These are phyloP conservation scores for Myxozyma neotropica DNA, from an alignment of 805 yeast genomes.

Conservation along the genomic window DNA sequence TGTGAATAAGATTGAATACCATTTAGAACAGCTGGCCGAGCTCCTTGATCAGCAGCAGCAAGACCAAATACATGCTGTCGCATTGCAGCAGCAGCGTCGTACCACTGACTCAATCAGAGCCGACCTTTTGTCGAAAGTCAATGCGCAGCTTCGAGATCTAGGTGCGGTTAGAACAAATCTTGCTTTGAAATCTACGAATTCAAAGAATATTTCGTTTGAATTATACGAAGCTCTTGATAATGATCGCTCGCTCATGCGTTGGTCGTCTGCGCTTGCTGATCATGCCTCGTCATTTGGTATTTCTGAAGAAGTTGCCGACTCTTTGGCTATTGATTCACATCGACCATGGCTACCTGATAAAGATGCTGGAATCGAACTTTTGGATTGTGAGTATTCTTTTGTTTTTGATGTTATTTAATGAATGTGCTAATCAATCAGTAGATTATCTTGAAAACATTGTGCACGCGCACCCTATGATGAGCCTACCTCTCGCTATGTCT, in stretches of 20 bases:
- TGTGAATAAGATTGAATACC: conserved; percentile 20
- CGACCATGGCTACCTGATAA: conserved; percentile 23
- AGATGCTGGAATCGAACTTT: conserved; percentile 9
- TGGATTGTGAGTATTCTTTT: conserved; percentile 14
- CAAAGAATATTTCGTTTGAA: background rate
- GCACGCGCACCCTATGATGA: conserved; percentile 10
- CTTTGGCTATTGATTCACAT: conserved; percentile 27
- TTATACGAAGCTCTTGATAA: background rate
- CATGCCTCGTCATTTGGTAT: conserved; percentile 18
- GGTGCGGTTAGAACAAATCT: background rate
- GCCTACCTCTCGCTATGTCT: conserved; percentile 5
- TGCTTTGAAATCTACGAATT: background rate
- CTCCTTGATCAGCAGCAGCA: conserved; percentile 16
- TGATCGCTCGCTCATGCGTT: conserved; percentile 3
- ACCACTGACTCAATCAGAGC: background rate
- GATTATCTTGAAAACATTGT: conserved; percentile 10
- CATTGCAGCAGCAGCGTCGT: background rate
- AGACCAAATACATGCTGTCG: background rate
- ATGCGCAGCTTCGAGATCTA: conserved; percentile 6
- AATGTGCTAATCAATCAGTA: background rate
- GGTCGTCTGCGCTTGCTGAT: conserved; percentile 22
- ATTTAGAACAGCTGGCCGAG: conserved; percentile 16
- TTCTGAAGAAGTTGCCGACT: conserved; percentile 28
- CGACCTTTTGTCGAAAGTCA: conserved; percentile 15
- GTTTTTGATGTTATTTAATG: background rate